phyloP scores from a whole-genome alignment of 805 yeast species.

The Candida dendrica region DNA sequence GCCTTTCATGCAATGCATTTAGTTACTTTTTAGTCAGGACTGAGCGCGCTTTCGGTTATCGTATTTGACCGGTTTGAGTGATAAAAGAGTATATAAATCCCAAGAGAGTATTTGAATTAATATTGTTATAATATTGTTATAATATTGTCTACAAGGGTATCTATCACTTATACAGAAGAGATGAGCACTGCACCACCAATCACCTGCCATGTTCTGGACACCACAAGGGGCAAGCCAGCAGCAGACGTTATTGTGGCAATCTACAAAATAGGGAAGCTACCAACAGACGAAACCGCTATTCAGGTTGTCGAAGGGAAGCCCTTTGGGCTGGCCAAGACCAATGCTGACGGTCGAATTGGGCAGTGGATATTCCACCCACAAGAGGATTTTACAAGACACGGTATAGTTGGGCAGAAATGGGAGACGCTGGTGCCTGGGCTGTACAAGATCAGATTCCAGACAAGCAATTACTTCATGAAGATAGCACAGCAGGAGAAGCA shows the following conservation, averaged over 20 bases:
- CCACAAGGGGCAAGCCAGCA: conserved; percentile 81
- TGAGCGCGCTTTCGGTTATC: neutral
- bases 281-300: conserved; percentile 16
- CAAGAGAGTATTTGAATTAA: too few relatives aligned
- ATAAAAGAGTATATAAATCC: too few relatives aligned
- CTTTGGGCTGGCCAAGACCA: conserved; percentile 66
- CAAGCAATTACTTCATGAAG: conserved; percentile 53
- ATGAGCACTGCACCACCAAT: conserved; percentile 39
- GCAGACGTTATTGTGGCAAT: conserved; percentile 62
- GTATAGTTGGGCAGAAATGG: conserved; percentile 35
- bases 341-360: conserved; percentile 73
- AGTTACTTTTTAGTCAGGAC: neutral
- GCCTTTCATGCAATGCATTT: too few relatives aligned
- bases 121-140: neutral
- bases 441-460: conserved; percentile 71
- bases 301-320: conserved; percentile 31
- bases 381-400: conserved; percentile 20
- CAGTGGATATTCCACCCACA: conserved; percentile 51
- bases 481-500: conserved; percentile 12
- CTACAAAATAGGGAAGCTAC: conserved; percentile 24
- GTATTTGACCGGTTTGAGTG: neutral
- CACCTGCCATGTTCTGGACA: conserved; percentile 87
- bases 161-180: too few relatives aligned
- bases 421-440: conserved; percentile 46
- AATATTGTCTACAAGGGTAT: too few relatives aligned